Evolutionary conservation across 805 yeast genomes (phyloP).

Genomic region (Candida nemodendra): DNA sequence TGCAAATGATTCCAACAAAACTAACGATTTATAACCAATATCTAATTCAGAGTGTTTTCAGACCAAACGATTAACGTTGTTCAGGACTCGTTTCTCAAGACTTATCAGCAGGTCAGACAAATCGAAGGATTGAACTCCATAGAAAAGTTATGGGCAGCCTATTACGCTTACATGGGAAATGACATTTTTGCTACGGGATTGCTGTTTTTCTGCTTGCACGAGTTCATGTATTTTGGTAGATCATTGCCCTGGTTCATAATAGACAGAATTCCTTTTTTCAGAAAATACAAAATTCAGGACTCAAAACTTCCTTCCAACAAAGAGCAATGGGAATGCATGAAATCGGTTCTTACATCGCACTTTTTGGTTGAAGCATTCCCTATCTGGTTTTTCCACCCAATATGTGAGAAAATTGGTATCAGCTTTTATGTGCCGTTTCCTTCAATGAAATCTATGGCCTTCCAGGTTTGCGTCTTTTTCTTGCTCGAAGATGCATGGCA

Average conservation of each 20-base stretch:
- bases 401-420: slow-evolving; percentile 80
- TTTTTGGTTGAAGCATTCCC: slow-evolving; percentile 93
- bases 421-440: slow-evolving; percentile 86
- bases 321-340: slow-evolving; percentile 93
- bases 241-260: slow-evolving; percentile 90
- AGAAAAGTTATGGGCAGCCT: slow-evolving; percentile 85
- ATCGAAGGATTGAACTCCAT: slow-evolving; percentile 40
- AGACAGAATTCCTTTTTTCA: slow-evolving; percentile 82
- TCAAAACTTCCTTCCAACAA: slow-evolving; percentile 72
- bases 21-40: too few species aligned
- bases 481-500: slow-evolving; percentile 94
- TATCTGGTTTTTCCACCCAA: slow-evolving; percentile 95
- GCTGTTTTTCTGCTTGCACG: slow-evolving; percentile 79
- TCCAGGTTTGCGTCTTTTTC: slow-evolving; percentile 76
- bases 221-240: slow-evolving; percentile 86
- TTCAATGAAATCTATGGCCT: slow-evolving; percentile 48
- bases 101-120: slow-evolving; percentile 26
- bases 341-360: slow-evolving; percentile 81
- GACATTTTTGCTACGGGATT: slow-evolving; percentile 92
- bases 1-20: background rate
- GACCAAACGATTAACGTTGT: slow-evolving; percentile 22
- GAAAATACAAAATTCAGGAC: slow-evolving; percentile 85
- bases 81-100: slow-evolving; percentile 22
- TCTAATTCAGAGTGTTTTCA: slow-evolving; percentile 26
- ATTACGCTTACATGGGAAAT: slow-evolving; percentile 80